Conservation (phyloP, 192 early-diverging fungal species). For the Powellomyces hirtus region DNA sequence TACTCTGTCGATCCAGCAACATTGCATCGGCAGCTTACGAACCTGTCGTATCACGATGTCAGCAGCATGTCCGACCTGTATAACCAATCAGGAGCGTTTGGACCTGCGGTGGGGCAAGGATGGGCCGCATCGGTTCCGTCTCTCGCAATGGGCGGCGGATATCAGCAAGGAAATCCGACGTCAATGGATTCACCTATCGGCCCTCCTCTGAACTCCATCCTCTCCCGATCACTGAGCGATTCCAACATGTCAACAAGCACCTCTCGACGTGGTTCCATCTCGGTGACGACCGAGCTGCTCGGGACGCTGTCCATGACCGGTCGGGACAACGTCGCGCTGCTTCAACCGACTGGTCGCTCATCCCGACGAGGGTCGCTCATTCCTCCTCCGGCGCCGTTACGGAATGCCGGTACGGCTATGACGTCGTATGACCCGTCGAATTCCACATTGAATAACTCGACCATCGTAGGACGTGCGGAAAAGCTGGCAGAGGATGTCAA, state of each 20-base stretch:
- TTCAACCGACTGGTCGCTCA: not conserved
- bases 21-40: not conserved
- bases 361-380: constrained; percentile 9
- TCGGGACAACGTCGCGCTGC: constrained; percentile 1
- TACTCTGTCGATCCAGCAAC: not conserved
- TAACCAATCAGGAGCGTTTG: not conserved
- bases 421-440: not conserved
- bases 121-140: not conserved
- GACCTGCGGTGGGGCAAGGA: not conserved
- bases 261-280: constrained; percentile 14
- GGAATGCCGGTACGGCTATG: not conserved
- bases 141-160: not conserved
- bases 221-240: constrained; percentile 13
- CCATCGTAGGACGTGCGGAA: not conserved
- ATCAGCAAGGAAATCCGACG: not conserved
- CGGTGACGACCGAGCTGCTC: constrained; percentile 20
- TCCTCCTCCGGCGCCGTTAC: not conserved
- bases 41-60: not conserved
- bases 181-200: not conserved
- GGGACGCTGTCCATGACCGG: constrained; percentile 4
- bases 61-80: not conserved
- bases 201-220: not conserved
- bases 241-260: not conserved
- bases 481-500: not conserved
- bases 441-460: not conserved